Percentiles rank a stretch among this genome's conserved stretches.
These are phyloP conservation scores for Corchorus olitorius DNA, from an alignment of 345 rosid species.

Conservation along the genomic window DNA sequence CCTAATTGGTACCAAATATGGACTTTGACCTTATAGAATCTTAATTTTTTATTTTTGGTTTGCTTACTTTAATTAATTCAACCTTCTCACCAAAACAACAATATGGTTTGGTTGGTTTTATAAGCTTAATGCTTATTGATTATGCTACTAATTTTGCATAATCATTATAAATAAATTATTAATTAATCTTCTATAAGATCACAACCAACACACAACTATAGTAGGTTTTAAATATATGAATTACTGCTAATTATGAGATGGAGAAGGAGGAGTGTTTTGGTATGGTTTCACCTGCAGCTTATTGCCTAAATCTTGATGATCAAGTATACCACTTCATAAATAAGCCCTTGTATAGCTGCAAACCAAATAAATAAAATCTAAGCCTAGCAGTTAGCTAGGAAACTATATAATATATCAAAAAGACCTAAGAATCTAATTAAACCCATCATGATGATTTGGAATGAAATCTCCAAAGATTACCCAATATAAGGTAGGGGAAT, in stretches of 20 bases:
- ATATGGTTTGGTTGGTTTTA: background rate
- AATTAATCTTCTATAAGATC: too few species aligned
- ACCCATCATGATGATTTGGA: background rate
- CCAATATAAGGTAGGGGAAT: background rate
- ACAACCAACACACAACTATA: too few species aligned
- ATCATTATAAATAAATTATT: too few species aligned
- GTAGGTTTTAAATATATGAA: too few species aligned
- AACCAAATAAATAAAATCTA: background rate
- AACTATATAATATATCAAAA: background rate
- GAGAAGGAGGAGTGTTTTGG: too few species aligned
- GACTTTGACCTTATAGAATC: background rate
- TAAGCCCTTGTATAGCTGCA: background rate
- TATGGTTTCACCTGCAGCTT: too few species aligned
- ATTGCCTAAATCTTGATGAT: too few species aligned
- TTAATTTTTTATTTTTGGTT: background rate
- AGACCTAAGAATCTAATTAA: conserved; percentile 2
- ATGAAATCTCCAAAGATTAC: conserved; percentile 1
- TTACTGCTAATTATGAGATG: too few species aligned
- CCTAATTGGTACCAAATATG: background rate
- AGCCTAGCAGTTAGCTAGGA: background rate
- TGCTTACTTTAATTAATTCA: background rate
- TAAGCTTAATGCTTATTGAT: background rate
- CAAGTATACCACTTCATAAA: too few species aligned
- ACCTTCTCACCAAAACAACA: background rate
- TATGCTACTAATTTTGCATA: background rate